Base-by-base conservation (phyloP, 169 alveolate genomes). In the Plasmodium relictum region DNA sequence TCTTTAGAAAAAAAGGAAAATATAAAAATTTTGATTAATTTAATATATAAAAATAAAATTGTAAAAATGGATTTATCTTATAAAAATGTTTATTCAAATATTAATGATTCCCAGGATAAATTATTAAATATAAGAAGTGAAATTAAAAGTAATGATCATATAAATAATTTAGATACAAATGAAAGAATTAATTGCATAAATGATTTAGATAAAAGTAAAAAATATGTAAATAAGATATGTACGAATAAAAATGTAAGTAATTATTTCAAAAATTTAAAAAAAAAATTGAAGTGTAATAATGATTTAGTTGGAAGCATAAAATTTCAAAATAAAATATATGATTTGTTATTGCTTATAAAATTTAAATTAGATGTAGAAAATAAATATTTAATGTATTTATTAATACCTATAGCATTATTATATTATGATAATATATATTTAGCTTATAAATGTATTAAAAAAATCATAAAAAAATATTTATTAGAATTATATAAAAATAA, bases 391-490 rank as follows among this genome's bases (percentile, higher is more conserved):
- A 66, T 42, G 18, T 52, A 70, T 50, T 66, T 80, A 18, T 45
- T 80, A 39, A 42, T 68, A 20, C 78, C 90, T 16, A 65, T 80
- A 50, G 52, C 48, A 50, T 41, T 80, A 6, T 45, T 80, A 45
- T 80, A 80, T 58, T 80, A 80, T 54, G 41, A 80, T 54, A 61
- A 70, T 61, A 20, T 54, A 3, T 80, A 80, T 61, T 52, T 80
- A 39, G 37, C 61, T 58, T 80, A 80, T 59, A 80, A 80, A 50
- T 80, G 90, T 58, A 41, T 42, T 26, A 50, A 80, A 41, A 39
- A 70, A 56, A 56, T 80, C n/a, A 22, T 80, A 10, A 37, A 80
- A 70, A 80, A 52, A 3, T 80, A 80, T 66, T 66, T 80, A 44
- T 16, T 80, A n/a, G 83, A 66, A 22, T 9, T 80, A 37, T 66